A percentile compares a stretch with the other conserved stretches of the same genome.
phyloP scores from a whole-genome alignment of 805 yeast species.

The Candida andamanensis region DNA sequence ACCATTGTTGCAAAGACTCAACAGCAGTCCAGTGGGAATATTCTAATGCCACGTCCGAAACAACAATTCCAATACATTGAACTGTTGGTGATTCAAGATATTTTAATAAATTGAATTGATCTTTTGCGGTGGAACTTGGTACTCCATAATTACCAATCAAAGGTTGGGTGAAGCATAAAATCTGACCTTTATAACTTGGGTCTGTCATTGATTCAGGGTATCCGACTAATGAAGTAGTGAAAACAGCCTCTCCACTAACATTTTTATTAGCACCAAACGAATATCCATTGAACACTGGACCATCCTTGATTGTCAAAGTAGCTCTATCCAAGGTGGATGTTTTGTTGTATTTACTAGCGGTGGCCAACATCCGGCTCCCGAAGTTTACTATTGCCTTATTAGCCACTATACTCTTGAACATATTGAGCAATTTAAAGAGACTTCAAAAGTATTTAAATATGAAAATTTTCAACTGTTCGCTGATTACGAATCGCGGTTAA shows the following conservation, averaged over 20 bases:
- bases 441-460: not conserved
- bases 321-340: constrained; percentile 64
- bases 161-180: constrained; percentile 94
- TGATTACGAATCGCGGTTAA: constrained; percentile 35
- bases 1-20: constrained; percentile 92
- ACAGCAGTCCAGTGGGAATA: constrained; percentile 99
- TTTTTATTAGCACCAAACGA: constrained; percentile 95
- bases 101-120: constrained; percentile 78
- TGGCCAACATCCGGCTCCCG: constrained; percentile 25
- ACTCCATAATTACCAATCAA: constrained; percentile 98
- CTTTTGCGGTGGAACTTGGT: constrained; percentile 77
- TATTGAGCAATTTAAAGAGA: too few relatives aligned
- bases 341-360: constrained; percentile 30
- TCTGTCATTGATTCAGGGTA: constrained; percentile 99
- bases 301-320: constrained; percentile 84
- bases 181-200: constrained; percentile 96
- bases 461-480: constrained; percentile 6
- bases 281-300: constrained; percentile 87
- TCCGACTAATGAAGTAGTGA: constrained; percentile 96
- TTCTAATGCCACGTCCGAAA: constrained; percentile 89
- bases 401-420: not conserved
- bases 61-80: constrained; percentile 95
- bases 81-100: constrained; percentile 88
- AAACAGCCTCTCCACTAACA: constrained; percentile 95
- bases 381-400: not conserved